A percentile compares a stretch with the other conserved stretches of the same genome.
Conservation (phyloP, 176 grass and related monocot species). For the Lolium rigidum region DNA sequence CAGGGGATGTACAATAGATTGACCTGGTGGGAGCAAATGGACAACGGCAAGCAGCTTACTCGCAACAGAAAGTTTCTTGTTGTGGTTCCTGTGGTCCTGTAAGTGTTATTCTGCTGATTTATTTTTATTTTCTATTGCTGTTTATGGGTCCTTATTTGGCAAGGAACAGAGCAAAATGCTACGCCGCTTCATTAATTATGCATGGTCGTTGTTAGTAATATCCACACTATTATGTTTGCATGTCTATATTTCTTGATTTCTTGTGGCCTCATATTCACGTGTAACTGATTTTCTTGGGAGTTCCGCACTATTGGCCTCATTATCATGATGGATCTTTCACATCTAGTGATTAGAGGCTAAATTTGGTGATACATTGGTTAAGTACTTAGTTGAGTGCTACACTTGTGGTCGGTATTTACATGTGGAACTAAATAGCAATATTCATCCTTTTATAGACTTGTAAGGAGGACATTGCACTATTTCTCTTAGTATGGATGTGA, state of each 20-base stretch:
- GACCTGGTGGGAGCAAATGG: conserved; percentile 98
- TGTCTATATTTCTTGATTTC: background rate
- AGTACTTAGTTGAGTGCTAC: background rate
- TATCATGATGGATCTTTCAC: background rate
- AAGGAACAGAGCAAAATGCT: background rate
- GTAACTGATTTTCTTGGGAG: background rate
- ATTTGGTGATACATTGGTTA: background rate
- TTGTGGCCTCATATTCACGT: background rate
- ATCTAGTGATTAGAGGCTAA: background rate
- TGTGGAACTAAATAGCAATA: too few relatives aligned
- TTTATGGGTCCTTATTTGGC: background rate
- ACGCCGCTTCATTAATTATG: background rate
- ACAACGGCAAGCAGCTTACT: conserved; percentile 92
- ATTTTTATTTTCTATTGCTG: background rate
- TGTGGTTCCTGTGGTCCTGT: conserved; percentile 86
- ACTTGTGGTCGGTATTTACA: background rate
- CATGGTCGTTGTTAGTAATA: conserved; percentile 1
- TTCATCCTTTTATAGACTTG: too few relatives aligned
- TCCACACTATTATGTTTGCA: background rate
- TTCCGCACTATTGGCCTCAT: background rate
- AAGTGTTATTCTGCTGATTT: conserved; percentile 28
- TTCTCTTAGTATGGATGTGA: background rate
- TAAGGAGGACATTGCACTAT: background rate
- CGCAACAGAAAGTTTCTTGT: conserved; percentile 87
- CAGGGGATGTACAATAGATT: conserved; percentile 84